phyloP scores from a whole-genome alignment of 371 early-diverging fungal genomes.

The Saksenaea oblongispora region DNA sequence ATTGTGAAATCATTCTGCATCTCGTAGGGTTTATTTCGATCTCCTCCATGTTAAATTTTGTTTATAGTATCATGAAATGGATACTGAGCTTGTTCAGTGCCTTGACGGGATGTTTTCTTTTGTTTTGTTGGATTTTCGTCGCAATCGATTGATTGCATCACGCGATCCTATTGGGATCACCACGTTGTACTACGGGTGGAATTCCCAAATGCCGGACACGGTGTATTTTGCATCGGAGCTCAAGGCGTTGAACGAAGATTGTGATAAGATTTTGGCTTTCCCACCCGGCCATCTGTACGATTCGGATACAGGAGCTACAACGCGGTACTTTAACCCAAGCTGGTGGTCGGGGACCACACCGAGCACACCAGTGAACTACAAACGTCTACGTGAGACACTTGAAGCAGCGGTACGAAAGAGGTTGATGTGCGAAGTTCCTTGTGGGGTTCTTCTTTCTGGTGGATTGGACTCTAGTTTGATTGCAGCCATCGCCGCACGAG shows the following conservation, averaged over 20 bases:
- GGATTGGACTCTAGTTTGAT: conserved; percentile 95
- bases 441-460: conserved; percentile 93
- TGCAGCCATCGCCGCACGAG: conserved; percentile 89
- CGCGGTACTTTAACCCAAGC: conserved; percentile 86
- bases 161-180: conserved; percentile 98
- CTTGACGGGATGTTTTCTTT: conserved; percentile 97
- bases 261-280: conserved; percentile 93
- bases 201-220: conserved; percentile 77
- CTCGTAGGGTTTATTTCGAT: conserved; percentile 60
- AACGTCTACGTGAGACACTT: conserved; percentile 73
- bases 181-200: conserved; percentile 94
- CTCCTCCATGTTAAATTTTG: background rate
- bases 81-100: conserved; percentile 72
- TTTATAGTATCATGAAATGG: conserved; percentile 84
- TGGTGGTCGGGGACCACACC: conserved; percentile 83
- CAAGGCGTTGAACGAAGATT: conserved; percentile 92
- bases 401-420: conserved; percentile 90
- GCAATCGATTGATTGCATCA: conserved; percentile 84
- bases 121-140: conserved; percentile 84
- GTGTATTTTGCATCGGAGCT: conserved; percentile 93
- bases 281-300: conserved; percentile 93
- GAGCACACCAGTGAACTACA: conserved; percentile 60
- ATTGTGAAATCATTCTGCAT: conserved; percentile 95
- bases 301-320: conserved; percentile 73
- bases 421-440: conserved; percentile 96